Evolutionary conservation across 495 filamentous ascomycete species (phyloP).

Genomic region (Rhypophila decipiens): DNA sequence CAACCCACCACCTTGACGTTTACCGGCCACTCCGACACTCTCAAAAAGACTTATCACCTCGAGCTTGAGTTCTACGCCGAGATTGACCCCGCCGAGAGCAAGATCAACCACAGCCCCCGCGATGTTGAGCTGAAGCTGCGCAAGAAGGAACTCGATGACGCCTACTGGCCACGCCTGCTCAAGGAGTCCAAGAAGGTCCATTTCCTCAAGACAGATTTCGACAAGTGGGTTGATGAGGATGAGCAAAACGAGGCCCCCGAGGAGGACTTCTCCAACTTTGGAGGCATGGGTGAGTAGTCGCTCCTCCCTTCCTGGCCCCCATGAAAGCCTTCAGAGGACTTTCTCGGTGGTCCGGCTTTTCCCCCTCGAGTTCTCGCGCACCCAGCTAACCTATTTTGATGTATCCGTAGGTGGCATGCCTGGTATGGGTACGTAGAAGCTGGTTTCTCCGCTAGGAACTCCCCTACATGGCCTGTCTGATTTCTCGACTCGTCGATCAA

Average conservation of each 20-base stretch:
- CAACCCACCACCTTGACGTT: conserved; percentile 73
- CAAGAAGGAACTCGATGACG: conserved; percentile 90
- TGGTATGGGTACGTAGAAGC: conserved; percentile 41
- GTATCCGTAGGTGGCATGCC: conserved; percentile 35
- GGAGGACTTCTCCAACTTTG: conserved; percentile 74
- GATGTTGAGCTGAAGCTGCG: conserved; percentile 83
- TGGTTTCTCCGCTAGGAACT: neutral
- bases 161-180: conserved; percentile 90
- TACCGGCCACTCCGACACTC: conserved; percentile 66
- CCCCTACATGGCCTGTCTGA: no score
- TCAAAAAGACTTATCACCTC: conserved; percentile 78
- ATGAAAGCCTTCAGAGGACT: neutral
- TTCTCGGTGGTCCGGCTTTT: neutral
- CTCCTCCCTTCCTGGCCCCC: conserved; percentile 3
- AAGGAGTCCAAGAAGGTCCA: conserved; percentile 85
- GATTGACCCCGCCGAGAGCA: conserved; percentile 77
- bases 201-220: conserved; percentile 98
- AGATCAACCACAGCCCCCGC: conserved; percentile 74
- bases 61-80: conserved; percentile 87
- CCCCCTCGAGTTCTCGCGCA: neutral
- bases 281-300: conserved; percentile 44
- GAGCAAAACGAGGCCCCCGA: conserved; percentile 87
- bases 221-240: conserved; percentile 99
- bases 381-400: neutral
- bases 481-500: no score